Evolutionary conservation across 148 eudicot genomes (phyloP).

Genomic region (Camellia lanceoleosa): DNA sequence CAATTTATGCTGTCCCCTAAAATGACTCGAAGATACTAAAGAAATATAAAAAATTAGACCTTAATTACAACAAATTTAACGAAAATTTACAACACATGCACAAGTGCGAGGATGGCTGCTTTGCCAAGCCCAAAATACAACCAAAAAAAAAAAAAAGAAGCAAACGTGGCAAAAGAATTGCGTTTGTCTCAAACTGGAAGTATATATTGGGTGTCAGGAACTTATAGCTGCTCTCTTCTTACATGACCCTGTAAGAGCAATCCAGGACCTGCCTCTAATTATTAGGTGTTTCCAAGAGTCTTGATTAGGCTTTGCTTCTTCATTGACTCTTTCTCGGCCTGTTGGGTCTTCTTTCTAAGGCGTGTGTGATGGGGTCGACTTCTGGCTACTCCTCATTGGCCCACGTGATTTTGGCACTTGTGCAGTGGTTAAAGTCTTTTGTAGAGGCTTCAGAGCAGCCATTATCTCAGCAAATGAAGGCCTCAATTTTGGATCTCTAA

Average conservation of each 20-base stretch:
- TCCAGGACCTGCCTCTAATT: constrained; percentile 9
- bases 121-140: constrained; percentile 12
- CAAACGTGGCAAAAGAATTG: constrained; percentile 24
- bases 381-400: constrained; percentile 30
- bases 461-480: constrained; percentile 89
- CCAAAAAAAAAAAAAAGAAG: neutral
- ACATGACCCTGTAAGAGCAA: constrained; percentile 1
- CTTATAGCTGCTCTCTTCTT: constrained; percentile 23
- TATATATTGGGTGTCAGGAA: constrained; percentile 4
- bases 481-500: constrained; percentile 76
- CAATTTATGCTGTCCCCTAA: neutral
- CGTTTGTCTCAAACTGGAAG: constrained; percentile 17
- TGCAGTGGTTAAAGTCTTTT: constrained; percentile 50
- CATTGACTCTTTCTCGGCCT: constrained; percentile 12
- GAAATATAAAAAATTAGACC: neutral
- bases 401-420: constrained; percentile 39
- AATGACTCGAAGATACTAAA: neutral
- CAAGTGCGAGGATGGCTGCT: constrained; percentile 14
- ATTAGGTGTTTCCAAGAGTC: constrained; percentile 13
- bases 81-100: constrained; percentile 22
- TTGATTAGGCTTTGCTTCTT: constrained; percentile 5
- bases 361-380: constrained; percentile 15
- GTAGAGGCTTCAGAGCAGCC: constrained; percentile 83
- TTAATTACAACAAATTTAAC: constrained; percentile 15
- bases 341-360: constrained; percentile 18